Evolutionary conservation across 176 grass and related monocot species (phyloP), one percentile per base, ranked within the genome.

Genomic region (Ensete ventricosum): DNA sequence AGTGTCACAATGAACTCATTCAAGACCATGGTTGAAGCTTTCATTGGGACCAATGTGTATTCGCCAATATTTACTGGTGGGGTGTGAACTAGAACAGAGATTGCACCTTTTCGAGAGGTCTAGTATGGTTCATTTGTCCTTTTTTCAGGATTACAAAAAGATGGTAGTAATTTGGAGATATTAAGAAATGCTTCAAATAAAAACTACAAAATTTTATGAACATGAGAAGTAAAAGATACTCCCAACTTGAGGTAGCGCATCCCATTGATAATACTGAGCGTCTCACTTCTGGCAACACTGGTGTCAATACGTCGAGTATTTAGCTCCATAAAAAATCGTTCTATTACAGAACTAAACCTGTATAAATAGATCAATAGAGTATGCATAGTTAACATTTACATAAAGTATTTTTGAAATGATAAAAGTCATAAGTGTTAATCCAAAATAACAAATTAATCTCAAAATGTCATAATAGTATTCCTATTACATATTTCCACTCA

Each of bases 181-280:
- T 43, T 11, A 65, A 65, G 11, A 65, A 65, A 0, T 11, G 25
- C 63, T 65, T 65, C 7, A 65, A 27, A 29, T 25, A 17, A 65
- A 22, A 24, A 64, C 34, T 43, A 43, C 34, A 29, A 23, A 23
- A 65, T 25, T 65, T 11, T 11, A 71, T 71, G 48, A 50, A 51
- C 34, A 43, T n/a, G 9, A 71, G 2, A 24, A 55, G 34, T 62
- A 75, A 73, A 58, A 68, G 80, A 74, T 89, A 93, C 95, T 90
- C 95, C 95, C 75, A 98, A 80, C 81, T 98, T 98, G 76, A 98
- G 95, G 80, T 98, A 98, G 78, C 90, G 95, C 95, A 93, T 91
- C 80, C 95, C 95, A 53, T 98, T 98, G 53, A 98, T 98, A 78
- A 98, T 91, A 84, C 82, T 98, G 50, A 98, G 95, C 63, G 85